Base-by-base conservation (phyloP, 2,329 filamentous ascomycete species). In the Volutella citrinella region DNA sequence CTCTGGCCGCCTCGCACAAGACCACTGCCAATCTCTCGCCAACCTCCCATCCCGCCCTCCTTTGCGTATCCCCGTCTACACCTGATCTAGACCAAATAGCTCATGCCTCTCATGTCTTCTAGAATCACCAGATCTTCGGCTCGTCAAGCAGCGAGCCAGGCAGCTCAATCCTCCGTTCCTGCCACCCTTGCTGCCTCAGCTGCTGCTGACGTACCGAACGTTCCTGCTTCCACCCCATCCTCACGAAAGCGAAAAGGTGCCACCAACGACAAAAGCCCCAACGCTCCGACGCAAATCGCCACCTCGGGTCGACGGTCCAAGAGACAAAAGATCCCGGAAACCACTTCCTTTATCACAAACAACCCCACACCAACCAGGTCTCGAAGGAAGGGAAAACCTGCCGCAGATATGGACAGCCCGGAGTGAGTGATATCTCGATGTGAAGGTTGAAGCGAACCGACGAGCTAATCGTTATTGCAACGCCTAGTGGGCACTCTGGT, bases 81-180 rank as follows among this genome's bases (percentile, higher is more conserved):
- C n/a, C n/a, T n/a, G n/a, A n/a, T n/a, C n/a, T n/a, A n/a, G n/a
- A n/a, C n/a, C n/a, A n/a, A n/a, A n/a, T n/a, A 50, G 49, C 56
- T 49, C 49, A 50, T 48, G 59, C 63, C 61, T 83, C 87, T 91
- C 82, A 96, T 95, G 89, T 87, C 87, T 80, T 73, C 82, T 78
- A 96, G 90, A 87, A 82, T 93, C 58, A 96, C 91, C 75, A 88
- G 91, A 74, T 93, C 90, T 58, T 84, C 90, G 66, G 85, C 90
- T 72, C 89, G 89, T 74, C 82, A 87, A 78, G 87, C 87, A 71
- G 84, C 87, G 61, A 78, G 65, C 59, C 71, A 70, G 59, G 67
- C 69, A 66, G 68, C 66, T 51, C 66, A 68, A 55, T 60, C 69
- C 28, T 62, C 58, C 44, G 55, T 63, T 54, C 55, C 65, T 57